Evolutionary conservation across 805 yeast species (phyloP), one percentile per base, ranked within the genome.

Genomic region (Cyberlindnera mrakii): DNA sequence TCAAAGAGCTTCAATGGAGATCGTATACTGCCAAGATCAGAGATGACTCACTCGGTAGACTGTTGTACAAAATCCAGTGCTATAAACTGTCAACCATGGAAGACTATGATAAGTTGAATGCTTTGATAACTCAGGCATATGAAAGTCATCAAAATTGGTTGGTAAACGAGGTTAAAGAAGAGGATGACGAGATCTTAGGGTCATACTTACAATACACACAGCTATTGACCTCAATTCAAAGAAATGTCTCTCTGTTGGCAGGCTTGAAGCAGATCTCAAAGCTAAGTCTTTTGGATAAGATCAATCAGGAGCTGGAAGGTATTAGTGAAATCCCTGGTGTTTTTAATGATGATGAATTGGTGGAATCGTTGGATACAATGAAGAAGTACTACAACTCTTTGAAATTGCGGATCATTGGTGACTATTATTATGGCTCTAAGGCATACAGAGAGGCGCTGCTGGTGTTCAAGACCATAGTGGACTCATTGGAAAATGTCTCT

Each of bases 281-380:
- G 6, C 59, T 66, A 27, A 64, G 68, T 48, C 60, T 67, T 41
- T 52, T 64, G 16, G 66, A 61, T 15, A 60, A 64, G 29, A 70
- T 86, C 32, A 60, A 72, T 11, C 65, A 70, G 37, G 78, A 84
- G 15, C 59, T 82, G 30, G 64, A 63, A 3, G 82, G 82, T 50
- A 64, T 88, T 37, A 70, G 75, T 55, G 96, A 88, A 47, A 71
- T 93, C 40, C 96, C 97, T 0, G 98, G 98, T 70, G 96, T 91
- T 16, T 80, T 84, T 57, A 85, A 86, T 41, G 96, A 88, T 58
- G 93, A 85, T 41, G 80, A 74, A 18, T 70, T 91, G 42, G 60
- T 67, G 48, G 64, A 65, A 6, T 75, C 82, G 8, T 67, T 93
- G 35, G 71, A 68, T 11, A 52, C 71, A 14, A 64, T 87, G 52